phyloP scores from a whole-genome alignment of 2,329 filamentous ascomycete genomes.

The Penicillium palitans region DNA sequence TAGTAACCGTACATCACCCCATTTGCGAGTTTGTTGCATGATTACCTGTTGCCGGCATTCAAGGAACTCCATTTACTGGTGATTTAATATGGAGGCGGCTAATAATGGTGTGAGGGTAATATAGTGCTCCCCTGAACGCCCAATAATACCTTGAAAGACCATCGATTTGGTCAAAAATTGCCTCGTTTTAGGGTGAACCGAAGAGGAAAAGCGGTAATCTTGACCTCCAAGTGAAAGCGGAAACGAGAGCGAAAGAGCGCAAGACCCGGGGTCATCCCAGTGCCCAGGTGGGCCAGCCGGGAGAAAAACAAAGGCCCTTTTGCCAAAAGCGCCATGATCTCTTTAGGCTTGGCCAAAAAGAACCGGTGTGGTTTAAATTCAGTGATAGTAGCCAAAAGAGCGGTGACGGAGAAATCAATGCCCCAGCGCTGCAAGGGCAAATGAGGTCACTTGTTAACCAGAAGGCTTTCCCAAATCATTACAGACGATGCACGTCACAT shows the following conservation, averaged over 20 bases:
- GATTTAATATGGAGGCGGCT: not conserved
- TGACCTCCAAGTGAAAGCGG: not conserved
- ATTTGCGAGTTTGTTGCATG: slow-evolving; percentile 1
- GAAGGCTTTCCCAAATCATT: not conserved
- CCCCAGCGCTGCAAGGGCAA: slow-evolving; percentile 2
- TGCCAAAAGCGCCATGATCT: not conserved
- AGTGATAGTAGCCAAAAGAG: not conserved
- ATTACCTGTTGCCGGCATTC: not conserved
- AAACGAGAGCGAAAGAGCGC: no score
- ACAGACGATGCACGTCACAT: not conserved
- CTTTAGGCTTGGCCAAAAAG: not conserved
- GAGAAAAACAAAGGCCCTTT: not conserved
- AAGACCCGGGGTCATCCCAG: no score
- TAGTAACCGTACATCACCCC: not conserved
- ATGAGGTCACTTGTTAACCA: not conserved
- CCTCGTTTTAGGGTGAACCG: not conserved
- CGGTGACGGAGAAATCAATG: slow-evolving; percentile 5
- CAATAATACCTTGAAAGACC: not conserved
- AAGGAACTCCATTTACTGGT: not conserved
- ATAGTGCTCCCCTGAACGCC: not conserved
- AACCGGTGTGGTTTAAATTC: not conserved
- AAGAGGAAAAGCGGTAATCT: not conserved
- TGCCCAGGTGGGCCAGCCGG: no score
- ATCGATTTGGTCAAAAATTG: not conserved
- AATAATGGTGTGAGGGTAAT: not conserved